phyloP scores from a whole-genome alignment of 2,329 filamentous ascomycete species.

The Fusarium redolens region DNA sequence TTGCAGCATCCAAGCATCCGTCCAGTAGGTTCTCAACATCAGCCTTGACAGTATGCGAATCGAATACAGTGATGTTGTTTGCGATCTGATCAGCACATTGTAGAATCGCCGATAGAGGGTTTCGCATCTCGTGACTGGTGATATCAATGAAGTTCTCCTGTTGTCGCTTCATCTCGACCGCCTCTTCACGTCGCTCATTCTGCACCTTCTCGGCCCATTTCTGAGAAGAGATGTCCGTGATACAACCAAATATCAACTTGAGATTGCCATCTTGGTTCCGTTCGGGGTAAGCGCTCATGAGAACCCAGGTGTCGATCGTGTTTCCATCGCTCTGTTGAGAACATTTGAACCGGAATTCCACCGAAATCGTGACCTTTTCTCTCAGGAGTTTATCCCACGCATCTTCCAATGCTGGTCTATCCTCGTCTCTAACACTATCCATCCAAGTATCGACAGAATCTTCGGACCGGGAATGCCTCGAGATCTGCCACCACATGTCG shows the following conservation, averaged over 20 bases:
- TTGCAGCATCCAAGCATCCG: constrained; percentile 77
- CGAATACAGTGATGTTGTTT: constrained; percentile 60
- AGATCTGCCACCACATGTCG: constrained; percentile 81
- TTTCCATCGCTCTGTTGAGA: constrained; percentile 70
- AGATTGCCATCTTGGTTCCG: constrained; percentile 71
- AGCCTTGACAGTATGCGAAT: constrained; percentile 51
- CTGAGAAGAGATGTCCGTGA: constrained; percentile 87
- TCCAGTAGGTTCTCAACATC: constrained; percentile 63
- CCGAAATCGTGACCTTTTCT: constrained; percentile 72
- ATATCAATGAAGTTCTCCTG: constrained; percentile 80
- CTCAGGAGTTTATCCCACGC: constrained; percentile 73
- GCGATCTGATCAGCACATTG: constrained; percentile 82
- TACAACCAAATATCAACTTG: constrained; percentile 81
- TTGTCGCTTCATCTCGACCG: constrained; percentile 80
- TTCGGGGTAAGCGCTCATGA: constrained; percentile 82
- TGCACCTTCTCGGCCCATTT: constrained; percentile 88
- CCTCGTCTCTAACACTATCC: constrained; percentile 75
- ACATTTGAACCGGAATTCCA: constrained; percentile 81
- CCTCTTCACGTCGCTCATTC: constrained; percentile 81
- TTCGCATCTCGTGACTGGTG: constrained; percentile 80
- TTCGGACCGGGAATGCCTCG: constrained; percentile 70
- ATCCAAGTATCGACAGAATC: constrained; percentile 75
- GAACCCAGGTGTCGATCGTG: constrained; percentile 77
- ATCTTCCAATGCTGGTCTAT: constrained; percentile 66
- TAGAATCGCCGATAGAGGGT: constrained; percentile 78